Conservation (phyloP, 331 rosid species). For the Pyrus hybrid region DNA sequence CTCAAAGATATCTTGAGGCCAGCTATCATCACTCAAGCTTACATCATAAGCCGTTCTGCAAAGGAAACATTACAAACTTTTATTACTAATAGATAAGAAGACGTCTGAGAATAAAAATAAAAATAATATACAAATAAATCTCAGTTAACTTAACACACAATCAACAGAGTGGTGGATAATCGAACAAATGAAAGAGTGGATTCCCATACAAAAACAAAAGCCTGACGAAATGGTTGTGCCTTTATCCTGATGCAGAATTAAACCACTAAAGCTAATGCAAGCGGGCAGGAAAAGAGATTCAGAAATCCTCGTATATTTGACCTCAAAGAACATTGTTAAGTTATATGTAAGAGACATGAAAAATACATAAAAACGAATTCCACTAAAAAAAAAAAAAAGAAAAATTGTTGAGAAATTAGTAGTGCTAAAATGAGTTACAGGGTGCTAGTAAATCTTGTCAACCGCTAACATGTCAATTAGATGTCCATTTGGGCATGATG, state of each 20-base stretch:
- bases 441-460: background rate
- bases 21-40: conserved; percentile 66
- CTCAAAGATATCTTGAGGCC: conserved; percentile 63
- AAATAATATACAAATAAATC: background rate
- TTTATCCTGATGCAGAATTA: background rate
- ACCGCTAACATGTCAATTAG: background rate
- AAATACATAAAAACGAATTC: background rate
- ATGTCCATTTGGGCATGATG: background rate
- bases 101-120: background rate
- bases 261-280: background rate
- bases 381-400: no score
- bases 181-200: background rate
- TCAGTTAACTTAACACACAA: background rate
- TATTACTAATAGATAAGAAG: background rate
- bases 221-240: background rate
- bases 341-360: background rate
- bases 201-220: background rate
- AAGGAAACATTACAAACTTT: conserved; percentile 7
- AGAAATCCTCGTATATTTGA: background rate
- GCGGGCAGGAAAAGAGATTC: background rate
- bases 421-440: background rate
- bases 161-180: background rate
- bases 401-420: background rate
- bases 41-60: conserved; percentile 86
- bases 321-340: background rate